phyloP scores from a whole-genome alignment of 2,329 filamentous ascomycete species.

The Dissoconium aciculare region DNA sequence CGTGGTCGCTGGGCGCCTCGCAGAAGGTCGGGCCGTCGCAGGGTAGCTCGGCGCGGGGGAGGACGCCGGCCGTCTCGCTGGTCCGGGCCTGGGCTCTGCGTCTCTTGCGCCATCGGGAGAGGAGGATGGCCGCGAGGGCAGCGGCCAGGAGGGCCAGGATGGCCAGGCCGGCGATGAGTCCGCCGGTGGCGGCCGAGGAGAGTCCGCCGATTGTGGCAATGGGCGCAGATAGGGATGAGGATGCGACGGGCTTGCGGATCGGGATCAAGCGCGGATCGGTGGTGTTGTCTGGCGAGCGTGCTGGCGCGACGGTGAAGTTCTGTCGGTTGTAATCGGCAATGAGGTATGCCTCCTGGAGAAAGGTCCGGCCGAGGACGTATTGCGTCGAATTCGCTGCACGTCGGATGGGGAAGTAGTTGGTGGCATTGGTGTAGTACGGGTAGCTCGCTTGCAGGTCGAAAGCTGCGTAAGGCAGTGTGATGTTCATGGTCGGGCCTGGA shows the following conservation, averaged over 20 bases:
- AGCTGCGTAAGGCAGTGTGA: constrained; percentile 26
- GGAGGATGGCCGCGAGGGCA: too few relatives aligned
- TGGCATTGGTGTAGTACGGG: constrained; percentile 18
- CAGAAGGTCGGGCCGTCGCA: too few relatives aligned
- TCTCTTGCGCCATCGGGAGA: too few relatives aligned
- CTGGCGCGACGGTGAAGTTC: constrained; percentile 16
- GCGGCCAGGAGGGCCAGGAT: too few relatives aligned
- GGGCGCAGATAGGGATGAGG: neutral
- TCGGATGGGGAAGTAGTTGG: constrained; percentile 14
- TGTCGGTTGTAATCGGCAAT: constrained; percentile 16
- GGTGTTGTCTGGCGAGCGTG: constrained; percentile 13
- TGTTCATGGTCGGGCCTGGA: constrained; percentile 11
- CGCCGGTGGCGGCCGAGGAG: too few relatives aligned
- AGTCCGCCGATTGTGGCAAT: neutral
- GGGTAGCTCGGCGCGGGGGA: too few relatives aligned
- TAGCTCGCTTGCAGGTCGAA: constrained; percentile 22
- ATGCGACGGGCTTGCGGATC: neutral
- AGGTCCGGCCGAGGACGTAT: constrained; percentile 16
- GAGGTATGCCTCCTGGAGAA: constrained; percentile 19
- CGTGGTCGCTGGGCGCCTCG: too few relatives aligned
- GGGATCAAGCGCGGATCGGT: too few relatives aligned
- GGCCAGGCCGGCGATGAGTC: too few relatives aligned
- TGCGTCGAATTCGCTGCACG: constrained; percentile 13
- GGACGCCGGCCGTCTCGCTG: too few relatives aligned
- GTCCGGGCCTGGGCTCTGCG: too few relatives aligned